phyloP scores from a whole-genome alignment of 2,329 filamentous ascomycete species.

The Colletotrichum tropicale region DNA sequence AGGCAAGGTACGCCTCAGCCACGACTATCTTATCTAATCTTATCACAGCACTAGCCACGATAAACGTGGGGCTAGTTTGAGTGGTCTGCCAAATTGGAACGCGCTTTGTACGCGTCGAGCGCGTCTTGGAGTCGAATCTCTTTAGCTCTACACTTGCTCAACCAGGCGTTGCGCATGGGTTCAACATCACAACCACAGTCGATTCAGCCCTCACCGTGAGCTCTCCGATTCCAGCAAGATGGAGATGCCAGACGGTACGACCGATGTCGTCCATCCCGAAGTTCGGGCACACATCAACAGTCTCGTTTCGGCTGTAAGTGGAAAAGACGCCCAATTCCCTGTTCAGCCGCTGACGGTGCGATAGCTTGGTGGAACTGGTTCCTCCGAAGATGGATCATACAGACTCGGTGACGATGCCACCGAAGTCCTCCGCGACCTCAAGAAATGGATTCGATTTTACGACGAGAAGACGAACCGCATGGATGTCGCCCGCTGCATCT shows the following conservation, averaged over 20 bases:
- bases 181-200: neutral
- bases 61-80: neutral
- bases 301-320: slow-evolving; percentile 86
- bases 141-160: neutral
- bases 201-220: neutral
- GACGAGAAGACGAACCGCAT: slow-evolving; percentile 92
- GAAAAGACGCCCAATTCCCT: neutral
- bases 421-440: slow-evolving; percentile 89
- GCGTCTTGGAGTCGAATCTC: neutral
- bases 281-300: slow-evolving; percentile 93
- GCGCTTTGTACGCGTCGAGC: slow-evolving; percentile 16
- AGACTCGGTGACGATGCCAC: slow-evolving; percentile 91
- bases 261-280: slow-evolving; percentile 82
- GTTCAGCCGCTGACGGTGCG: slow-evolving; percentile 20
- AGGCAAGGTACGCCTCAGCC: neutral
- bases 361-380: slow-evolving; percentile 83
- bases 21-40: neutral
- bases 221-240: slow-evolving; percentile 39
- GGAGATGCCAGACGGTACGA: slow-evolving; percentile 56
- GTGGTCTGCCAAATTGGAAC: neutral
- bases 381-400: slow-evolving; percentile 82
- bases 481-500: slow-evolving; percentile 91
- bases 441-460: slow-evolving; percentile 93
- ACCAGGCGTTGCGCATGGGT: neutral
- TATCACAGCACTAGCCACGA: neutral